Evolutionary conservation across 2,329 filamentous ascomycete genomes (phyloP), one percentile per base, ranked within the genome.

Genomic region (Epichloe gansuensis): DNA sequence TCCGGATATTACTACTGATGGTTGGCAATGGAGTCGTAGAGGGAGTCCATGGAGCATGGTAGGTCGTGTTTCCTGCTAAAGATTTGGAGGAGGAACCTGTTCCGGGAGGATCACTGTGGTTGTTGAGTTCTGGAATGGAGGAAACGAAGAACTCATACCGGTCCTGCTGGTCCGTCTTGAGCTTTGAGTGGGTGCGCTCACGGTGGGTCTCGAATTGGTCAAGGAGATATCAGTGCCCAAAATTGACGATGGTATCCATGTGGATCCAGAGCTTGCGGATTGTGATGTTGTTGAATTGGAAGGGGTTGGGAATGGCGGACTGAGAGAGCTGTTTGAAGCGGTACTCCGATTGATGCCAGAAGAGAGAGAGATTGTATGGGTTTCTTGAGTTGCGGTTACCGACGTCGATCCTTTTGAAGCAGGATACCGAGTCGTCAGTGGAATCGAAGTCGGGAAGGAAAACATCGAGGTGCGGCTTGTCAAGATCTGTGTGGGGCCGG

Each of bases 71-170:
- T 15, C 35, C 43, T 12, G 5, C 38, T 9, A 8, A 25, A n/a
- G 31, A 9, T 7, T 12, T 45, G 41, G 34, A 17, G n/a, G 42
- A 28, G 5, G 28, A 15, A 7, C 41, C 34, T 45, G 31, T 51
- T 21, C 31, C 42, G 17, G 49, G 8, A 17, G 12, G n/a, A 6
- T 2, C 68, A 75, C 7, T 9, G 25, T 42, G 15, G 43, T 51
- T 25, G 50, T 50, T n/a, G 43, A 48, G 45, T 55, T 55, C 23
- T 17, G 49, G 17, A 52, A 54, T 2, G 52, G 52, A 31, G 49
- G 49, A 17, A 17, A 11, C 6, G 48, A 44, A 12, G 42, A 23
- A 15, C 13, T 46, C 4, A 13, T 11, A 15, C 38, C 9, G 13
- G 38, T 47, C 21, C n/a, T 35, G 23, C 37, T 54, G 23, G 39